Percentiles rank a stretch among this genome's conserved stretches.
phyloP scores from a whole-genome alignment of 169 alveolate genomes.

The Toxoplasma gondii region DNA sequence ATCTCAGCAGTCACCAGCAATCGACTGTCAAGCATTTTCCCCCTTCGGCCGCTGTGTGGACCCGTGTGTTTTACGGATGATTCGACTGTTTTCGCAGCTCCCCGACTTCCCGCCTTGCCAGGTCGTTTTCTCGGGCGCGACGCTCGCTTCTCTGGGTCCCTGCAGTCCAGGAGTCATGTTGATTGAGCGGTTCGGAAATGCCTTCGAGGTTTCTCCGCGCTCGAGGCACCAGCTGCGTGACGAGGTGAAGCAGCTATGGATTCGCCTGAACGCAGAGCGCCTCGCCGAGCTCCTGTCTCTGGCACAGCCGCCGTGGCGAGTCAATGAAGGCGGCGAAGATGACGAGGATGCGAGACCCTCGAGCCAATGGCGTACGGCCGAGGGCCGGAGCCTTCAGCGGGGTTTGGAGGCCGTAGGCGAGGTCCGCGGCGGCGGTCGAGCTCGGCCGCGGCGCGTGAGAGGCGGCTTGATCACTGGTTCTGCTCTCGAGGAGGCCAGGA shows the following conservation, averaged over 20 bases:
- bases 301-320: conserved; percentile 1
- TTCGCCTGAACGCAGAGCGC: conserved; percentile 23
- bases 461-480: background rate
- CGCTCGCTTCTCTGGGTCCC: conserved; percentile 57
- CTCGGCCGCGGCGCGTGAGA: background rate
- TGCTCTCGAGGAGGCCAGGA: background rate
- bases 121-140: conserved; percentile 40
- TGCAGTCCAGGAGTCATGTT: conserved; percentile 61
- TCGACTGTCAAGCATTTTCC: too few species aligned
- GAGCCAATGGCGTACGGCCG: background rate
- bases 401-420: background rate
- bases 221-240: conserved; percentile 34
- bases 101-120: conserved; percentile 47
- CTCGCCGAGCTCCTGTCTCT: background rate
- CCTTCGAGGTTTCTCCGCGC: conserved; percentile 1
- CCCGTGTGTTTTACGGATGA: too few species aligned
- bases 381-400: background rate
- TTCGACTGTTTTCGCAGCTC: background rate
- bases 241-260: conserved; percentile 35
- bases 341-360: background rate
- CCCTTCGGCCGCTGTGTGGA: background rate
- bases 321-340: background rate
- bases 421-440: background rate
- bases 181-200: conserved; percentile 57
- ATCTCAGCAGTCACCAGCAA: too few species aligned